Conservation (phyloP, 257 asterid species). For the Salvia hispanica region DNA sequence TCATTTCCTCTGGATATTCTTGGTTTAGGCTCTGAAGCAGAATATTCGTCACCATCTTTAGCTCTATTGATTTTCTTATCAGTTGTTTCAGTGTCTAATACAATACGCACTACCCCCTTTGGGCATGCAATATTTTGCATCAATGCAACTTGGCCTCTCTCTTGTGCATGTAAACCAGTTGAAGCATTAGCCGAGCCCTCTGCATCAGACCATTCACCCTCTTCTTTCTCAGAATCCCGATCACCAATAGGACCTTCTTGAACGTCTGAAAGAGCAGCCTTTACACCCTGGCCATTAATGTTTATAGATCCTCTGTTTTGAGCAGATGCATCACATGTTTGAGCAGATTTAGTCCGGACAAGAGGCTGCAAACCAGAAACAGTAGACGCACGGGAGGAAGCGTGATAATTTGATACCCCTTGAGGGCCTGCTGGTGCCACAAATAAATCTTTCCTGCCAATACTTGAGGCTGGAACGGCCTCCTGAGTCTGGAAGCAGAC, state of each 20-base stretch:
- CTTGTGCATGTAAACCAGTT: constrained; percentile 44
- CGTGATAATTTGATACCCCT: too few relatives aligned
- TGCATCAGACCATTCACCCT: constrained; percentile 99
- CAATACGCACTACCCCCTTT: constrained; percentile 32
- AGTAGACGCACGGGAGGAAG: too few relatives aligned
- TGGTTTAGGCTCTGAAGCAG: constrained; percentile 57
- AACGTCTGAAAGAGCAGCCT: too few relatives aligned
- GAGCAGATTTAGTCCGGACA: too few relatives aligned
- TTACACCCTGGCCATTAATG: too few relatives aligned
- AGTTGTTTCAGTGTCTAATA: constrained; percentile 51
- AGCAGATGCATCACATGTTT: too few relatives aligned
- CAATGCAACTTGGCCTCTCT: constrained; percentile 40
- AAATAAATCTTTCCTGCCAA: constrained; percentile 57
- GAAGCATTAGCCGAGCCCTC: constrained; percentile 70
- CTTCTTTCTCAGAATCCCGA: constrained; percentile 78
- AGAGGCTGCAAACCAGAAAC: too few relatives aligned
- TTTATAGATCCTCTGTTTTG: too few relatives aligned
- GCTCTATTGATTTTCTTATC: constrained; percentile 54
- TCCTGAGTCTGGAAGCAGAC: constrained; percentile 81
- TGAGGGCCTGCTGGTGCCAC: constrained; percentile 52
- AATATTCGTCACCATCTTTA: constrained; percentile 58
- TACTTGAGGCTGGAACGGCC: constrained; percentile 70
- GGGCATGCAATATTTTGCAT: constrained; percentile 35
- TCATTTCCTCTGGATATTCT: constrained; percentile 75
- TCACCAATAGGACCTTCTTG: constrained; percentile 45